Conservation (phyloP, 257 asterid genomes). For the Leonotis leonurus region DNA sequence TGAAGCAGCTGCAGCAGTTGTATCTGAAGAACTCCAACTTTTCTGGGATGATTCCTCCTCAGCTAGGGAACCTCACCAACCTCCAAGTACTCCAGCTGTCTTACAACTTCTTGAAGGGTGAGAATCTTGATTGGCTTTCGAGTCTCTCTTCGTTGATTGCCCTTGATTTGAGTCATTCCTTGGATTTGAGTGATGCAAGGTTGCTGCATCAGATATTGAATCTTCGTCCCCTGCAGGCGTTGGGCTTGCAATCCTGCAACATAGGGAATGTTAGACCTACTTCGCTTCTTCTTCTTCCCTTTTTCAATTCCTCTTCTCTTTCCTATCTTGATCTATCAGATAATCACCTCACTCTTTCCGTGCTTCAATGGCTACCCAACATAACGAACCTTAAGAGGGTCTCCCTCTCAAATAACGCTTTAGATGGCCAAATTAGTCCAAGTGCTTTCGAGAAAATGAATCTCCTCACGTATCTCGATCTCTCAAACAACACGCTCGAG, state of each 20-base stretch:
- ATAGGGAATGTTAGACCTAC: neutral
- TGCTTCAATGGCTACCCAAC: conserved; percentile 13
- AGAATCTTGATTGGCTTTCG: conserved; percentile 16
- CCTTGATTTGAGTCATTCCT: neutral
- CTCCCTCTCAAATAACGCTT: conserved; percentile 5
- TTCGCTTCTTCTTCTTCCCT: neutral
- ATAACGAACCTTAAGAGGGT: neutral
- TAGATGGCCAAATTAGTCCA: conserved; percentile 27
- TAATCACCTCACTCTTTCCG: neutral
- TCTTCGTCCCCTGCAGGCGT: neutral
- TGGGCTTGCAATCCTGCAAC: neutral
- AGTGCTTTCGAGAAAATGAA: conserved; percentile 15
- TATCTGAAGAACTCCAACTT: neutral
- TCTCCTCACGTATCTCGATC: conserved; percentile 5
- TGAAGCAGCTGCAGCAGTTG: conserved; percentile 4
- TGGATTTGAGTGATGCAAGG: neutral
- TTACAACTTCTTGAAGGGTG: neutral
- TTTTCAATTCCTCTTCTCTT: conserved; percentile 14
- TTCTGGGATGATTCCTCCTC: conserved; percentile 14
- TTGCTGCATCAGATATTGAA: neutral
- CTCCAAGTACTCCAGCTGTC: neutral
- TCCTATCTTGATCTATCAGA: neutral
- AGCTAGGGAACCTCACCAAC: conserved; percentile 16
- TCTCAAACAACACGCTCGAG: neutral
- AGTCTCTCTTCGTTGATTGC: neutral